A percentile compares a stretch with the other conserved stretches of the same genome.
Conservation (phyloP, 805 yeast species). For the Maudiozyma serrabonitensis region DNA sequence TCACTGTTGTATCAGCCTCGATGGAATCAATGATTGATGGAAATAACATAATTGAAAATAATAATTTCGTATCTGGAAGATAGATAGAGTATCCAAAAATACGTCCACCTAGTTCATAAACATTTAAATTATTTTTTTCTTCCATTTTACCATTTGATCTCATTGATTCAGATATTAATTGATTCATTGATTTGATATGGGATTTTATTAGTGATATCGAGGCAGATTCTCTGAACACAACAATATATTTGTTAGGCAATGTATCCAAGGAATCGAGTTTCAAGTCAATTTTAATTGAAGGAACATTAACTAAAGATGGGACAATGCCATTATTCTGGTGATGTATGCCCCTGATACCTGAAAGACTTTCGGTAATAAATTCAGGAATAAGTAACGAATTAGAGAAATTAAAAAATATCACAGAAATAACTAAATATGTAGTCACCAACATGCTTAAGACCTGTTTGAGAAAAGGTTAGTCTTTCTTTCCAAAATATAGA, state of each 20-base stretch:
- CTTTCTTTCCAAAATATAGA: no score
- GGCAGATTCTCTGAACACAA: neutral
- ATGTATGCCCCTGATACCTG: neutral
- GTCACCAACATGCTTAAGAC: no score
- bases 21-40: constrained; percentile 1
- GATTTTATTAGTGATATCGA: neutral
- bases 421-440: neutral
- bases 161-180: neutral
- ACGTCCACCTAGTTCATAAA: neutral
- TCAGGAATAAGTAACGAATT: neutral
- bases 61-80: neutral
- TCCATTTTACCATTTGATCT: neutral
- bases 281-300: neutral
- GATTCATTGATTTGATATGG: neutral
- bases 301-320: neutral
- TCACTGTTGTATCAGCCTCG: constrained; percentile 4
- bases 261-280: neutral
- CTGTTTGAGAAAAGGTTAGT: no score
- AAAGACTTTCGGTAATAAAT: neutral
- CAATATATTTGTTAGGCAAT: neutral
- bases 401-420: neutral
- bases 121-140: neutral
- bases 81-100: neutral
- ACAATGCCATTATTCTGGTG: neutral
- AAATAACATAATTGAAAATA: neutral